phyloP scores from a whole-genome alignment of 805 yeast species.

The Zygotorulaspora sp. region DNA sequence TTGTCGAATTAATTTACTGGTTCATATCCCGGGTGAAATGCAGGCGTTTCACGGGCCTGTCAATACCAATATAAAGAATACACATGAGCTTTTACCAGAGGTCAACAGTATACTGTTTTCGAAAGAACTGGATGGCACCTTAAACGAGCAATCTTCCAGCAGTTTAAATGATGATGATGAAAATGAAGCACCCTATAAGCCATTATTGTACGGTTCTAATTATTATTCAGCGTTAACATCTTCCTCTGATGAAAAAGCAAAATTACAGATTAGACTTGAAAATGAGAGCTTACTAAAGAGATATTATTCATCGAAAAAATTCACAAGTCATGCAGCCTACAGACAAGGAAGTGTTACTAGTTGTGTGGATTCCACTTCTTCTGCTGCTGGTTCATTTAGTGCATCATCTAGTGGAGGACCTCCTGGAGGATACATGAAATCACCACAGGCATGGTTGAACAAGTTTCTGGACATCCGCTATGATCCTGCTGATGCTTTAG shows the following conservation, averaged over 20 bases:
- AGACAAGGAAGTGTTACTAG: conserved; percentile 23
- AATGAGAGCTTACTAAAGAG: conserved; percentile 18
- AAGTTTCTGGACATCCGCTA: conserved; percentile 16
- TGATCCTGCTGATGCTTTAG: conserved; percentile 17
- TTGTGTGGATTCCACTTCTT: conserved; percentile 13
- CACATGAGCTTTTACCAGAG: not conserved
- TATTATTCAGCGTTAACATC: conserved; percentile 14
- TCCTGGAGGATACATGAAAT: not conserved
- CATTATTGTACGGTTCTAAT: conserved; percentile 15
- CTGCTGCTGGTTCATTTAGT: conserved; percentile 16
- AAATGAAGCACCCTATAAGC: not conserved
- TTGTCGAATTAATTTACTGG: too few relatives aligned
- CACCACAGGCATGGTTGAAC: conserved; percentile 11
- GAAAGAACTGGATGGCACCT: not conserved
- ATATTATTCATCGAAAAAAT: conserved; percentile 17
- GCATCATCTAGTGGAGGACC: conserved; percentile 13
- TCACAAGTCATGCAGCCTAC: conserved; percentile 9
- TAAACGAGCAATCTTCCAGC: not conserved
- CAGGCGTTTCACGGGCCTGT: conserved; percentile 3
- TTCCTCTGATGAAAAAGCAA: conserved; percentile 3
- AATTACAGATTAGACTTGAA: conserved; percentile 7
- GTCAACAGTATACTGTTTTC: not conserved
- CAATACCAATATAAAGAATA: not conserved
- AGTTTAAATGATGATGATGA: conserved; percentile 1
- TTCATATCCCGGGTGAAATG: not conserved